Evolutionary conservation across 768 basidiomycete species (phyloP).

Genomic region (Rhodotorula graminis): DNA sequence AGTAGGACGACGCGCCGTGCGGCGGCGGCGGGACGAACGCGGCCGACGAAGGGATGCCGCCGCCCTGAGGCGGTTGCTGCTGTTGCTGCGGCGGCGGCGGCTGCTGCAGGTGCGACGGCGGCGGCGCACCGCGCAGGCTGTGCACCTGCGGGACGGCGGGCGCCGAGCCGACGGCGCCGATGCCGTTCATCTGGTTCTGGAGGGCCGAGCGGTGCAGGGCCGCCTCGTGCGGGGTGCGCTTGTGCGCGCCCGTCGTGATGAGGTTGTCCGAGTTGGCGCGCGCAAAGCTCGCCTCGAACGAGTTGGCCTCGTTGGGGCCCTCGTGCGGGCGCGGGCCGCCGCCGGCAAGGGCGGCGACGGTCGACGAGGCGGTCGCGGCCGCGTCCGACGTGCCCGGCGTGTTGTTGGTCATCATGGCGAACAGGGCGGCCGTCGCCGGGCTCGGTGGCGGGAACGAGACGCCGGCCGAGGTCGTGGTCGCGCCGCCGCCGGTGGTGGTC

Average conservation of each 20-base stretch:
- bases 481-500: too few relatives aligned
- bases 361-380: not conserved
- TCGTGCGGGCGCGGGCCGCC: constrained; percentile 37
- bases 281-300: constrained; percentile 39
- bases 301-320: constrained; percentile 37
- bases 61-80: not conserved
- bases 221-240: not conserved
- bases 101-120: too few relatives aligned
- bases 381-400: constrained; percentile 36
- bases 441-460: constrained; percentile 70
- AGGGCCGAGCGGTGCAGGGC: constrained; percentile 1
- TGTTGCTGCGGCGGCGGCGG: too few relatives aligned
- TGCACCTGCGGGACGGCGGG: not conserved
- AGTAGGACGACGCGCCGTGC: not conserved
- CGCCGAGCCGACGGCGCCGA: not conserved
- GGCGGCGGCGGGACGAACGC: not conserved
- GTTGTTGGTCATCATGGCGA: constrained; percentile 77
- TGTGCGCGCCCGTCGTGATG: not conserved
- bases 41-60: not conserved
- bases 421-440: constrained; percentile 84
- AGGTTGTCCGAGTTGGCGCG: constrained; percentile 28
- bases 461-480: not conserved
- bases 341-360: constrained; percentile 7
- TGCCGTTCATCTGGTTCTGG: constrained; percentile 6
- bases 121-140: not conserved